phyloP scores from a whole-genome alignment of 2,329 filamentous ascomycete species.

The Gaeumannomyces tritici region DNA sequence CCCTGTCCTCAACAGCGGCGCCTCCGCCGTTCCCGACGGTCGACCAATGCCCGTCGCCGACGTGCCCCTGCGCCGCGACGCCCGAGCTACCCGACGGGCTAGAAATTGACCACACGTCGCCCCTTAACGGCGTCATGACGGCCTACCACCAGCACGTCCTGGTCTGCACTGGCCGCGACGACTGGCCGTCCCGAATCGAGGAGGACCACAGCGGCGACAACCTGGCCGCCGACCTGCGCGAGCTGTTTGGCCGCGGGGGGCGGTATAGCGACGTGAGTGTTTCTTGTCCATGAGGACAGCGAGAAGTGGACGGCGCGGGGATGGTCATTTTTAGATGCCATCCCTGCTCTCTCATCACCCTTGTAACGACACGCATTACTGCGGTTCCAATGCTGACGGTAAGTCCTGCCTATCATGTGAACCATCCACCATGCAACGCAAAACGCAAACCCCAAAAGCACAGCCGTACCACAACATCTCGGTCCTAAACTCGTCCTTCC shows the following conservation, averaged over 20 bases:
- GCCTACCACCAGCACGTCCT: conserved; percentile 75
- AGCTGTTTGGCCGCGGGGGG: conserved; percentile 56
- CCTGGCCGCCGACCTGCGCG: conserved; percentile 63
- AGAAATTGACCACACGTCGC: conserved; percentile 62
- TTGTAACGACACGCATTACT: not conserved
- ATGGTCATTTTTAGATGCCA: too few relatives aligned
- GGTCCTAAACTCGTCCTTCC: conserved; percentile 67
- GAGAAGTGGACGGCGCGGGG: not conserved
- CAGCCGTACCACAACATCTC: conserved; percentile 80
- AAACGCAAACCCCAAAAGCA: not conserved
- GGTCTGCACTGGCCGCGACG: conserved; percentile 67
- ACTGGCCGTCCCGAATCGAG: conserved; percentile 81
- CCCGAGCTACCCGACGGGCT: conserved; percentile 56
- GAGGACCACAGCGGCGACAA: conserved; percentile 62
- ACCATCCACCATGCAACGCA: not conserved
- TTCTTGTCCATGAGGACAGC: not conserved
- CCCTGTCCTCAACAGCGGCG: conserved; percentile 6
- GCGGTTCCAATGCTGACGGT: not conserved
- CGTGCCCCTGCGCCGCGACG: conserved; percentile 63
- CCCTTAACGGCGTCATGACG: conserved; percentile 68
- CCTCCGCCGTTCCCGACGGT: conserved; percentile 31
- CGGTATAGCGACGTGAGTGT: conserved; percentile 54
- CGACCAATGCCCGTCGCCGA: conserved; percentile 60
- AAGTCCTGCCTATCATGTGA: not conserved
- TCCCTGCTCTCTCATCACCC: too few relatives aligned